Evolutionary conservation across 306 rosid genomes (phyloP), one percentile per base, ranked within the genome.

Genomic region (Heteromeles arbutifolia): DNA sequence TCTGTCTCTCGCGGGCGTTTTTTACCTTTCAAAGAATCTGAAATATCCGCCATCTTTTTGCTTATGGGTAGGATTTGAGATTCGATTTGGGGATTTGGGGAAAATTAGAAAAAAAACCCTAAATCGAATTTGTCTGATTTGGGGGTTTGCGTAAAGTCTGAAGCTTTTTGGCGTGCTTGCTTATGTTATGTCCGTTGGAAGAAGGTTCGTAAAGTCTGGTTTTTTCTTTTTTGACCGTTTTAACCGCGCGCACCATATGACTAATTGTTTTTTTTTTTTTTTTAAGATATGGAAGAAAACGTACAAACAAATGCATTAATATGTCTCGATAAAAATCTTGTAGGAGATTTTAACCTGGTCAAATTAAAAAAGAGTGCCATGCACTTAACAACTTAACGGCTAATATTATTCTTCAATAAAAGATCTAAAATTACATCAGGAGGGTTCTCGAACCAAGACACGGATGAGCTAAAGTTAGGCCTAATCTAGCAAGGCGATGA

Each of bases 1-100:
- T 70, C 85, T 18, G 39, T 37, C 26, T 85, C 89, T 43, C 85
- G 81, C 53, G 24, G 74, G 18, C 89, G 89, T 70, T 77, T 85
- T 73, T 74, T 80, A 10, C 79, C 72, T 67, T 54, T 79, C 61
- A 78, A 77, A 45, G 86, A 83, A 64, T 77, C 85, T 11, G 81
- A 74, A 17, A 4, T 43, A 53, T 15, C 53, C 73, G 76, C 73
- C 85, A 82, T 73, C 54, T 15, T 50, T 50, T 5, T 50, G 12
- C 34, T 25, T 41, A 15, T 21, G 52, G 12, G 37, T 2, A 25
- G 69, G 14, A 37, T 43, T 26, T 67, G 74, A 57, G 31, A 66
- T 79, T 59, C 69, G 41, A 65, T 66, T 41, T 37, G 62, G 45
- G 24, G 57, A 7, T 34, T 48, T 43, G n/a, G 72, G 59, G 44